Percentiles rank a stretch among this genome's conserved stretches.
Evolutionary conservation across 2,329 filamentous ascomycete species (phyloP).

Genomic region (Elsinoe perseae): DNA sequence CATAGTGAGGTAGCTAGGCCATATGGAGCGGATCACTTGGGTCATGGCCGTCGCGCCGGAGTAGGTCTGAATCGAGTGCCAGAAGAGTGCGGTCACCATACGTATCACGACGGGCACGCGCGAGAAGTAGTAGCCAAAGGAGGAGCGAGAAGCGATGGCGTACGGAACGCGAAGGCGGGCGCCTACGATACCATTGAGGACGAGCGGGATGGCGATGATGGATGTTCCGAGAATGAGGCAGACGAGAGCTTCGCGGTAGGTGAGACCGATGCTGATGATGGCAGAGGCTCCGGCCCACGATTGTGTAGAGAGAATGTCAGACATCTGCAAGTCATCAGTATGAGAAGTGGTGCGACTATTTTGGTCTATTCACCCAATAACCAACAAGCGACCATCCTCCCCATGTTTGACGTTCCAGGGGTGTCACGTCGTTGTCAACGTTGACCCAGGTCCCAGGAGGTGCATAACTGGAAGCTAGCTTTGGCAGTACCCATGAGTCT

Average conservation of each 20-base stretch:
- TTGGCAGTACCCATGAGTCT: constrained; percentile 39
- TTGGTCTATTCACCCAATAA: constrained; percentile 21
- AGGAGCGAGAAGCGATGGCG: constrained; percentile 48
- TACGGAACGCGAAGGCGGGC: constrained; percentile 48
- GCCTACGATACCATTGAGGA: constrained; percentile 48
- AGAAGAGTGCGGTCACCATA: constrained; percentile 49
- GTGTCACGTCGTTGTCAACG: constrained; percentile 33
- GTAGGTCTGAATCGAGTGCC: constrained; percentile 60
- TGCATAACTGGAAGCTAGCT: constrained; percentile 42
- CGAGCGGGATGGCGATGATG: constrained; percentile 51
- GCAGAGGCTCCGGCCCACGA: constrained; percentile 35
- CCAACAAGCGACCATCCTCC: constrained; percentile 34
- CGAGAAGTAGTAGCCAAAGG: constrained; percentile 52
- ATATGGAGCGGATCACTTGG: constrained; percentile 49
- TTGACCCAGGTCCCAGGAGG: constrained; percentile 37
- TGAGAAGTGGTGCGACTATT: background rate
- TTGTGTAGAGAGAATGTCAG: constrained; percentile 26
- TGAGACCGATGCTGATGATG: constrained; percentile 46
- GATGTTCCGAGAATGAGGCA: constrained; percentile 46
- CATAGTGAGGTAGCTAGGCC: constrained; percentile 49
- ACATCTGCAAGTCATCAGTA: constrained; percentile 20
- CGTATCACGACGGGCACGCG: constrained; percentile 49
- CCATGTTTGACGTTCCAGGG: constrained; percentile 27
- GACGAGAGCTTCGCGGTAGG: constrained; percentile 47
- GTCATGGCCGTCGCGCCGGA: constrained; percentile 51